These are phyloP conservation scores for Pseudocohnilembus persalinus DNA, from an alignment of 169 alveolate species.

Conservation along the genomic window DNA sequence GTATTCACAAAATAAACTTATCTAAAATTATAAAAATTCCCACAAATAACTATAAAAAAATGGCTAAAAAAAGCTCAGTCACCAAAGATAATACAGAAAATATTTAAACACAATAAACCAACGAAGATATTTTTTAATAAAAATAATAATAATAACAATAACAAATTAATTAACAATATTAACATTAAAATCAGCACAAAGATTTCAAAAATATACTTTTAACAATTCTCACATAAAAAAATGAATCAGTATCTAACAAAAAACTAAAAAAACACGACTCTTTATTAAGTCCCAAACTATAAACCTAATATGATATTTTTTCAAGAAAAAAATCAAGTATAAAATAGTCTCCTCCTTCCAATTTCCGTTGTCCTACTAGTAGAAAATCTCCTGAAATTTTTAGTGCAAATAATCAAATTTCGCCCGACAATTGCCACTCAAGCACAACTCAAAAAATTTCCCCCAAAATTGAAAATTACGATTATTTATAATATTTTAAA, in stretches of 20 bases:
- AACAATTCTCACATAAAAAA: not conserved
- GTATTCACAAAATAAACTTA: too few species aligned
- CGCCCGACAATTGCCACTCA: too few species aligned
- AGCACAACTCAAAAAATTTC: not conserved
- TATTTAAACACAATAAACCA: not conserved
- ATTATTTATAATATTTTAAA: too few species aligned
- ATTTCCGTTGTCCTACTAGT: not conserved
- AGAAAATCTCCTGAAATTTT: not conserved
- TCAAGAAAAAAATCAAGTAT: not conserved
- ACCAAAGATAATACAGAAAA: too few species aligned
- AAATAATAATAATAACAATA: not conserved
- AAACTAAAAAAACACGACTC: not conserved
- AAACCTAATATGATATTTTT: not conserved
- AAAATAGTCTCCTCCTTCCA: not conserved
- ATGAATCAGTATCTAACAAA: not conserved
- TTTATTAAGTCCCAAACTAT: too few species aligned
- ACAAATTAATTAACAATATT: not conserved
- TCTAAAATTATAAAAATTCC: too few species aligned
- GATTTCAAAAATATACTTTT: not conserved
- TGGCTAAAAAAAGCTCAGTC: not conserved
- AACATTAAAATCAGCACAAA: not conserved
- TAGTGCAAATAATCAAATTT: not conserved
- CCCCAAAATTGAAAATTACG: not conserved
- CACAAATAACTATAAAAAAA: not conserved
- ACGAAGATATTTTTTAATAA: not conserved